Evolutionary conservation across 2,329 filamentous ascomycete species (phyloP).

Genomic region (Neopestalotiopsis clavispora): DNA sequence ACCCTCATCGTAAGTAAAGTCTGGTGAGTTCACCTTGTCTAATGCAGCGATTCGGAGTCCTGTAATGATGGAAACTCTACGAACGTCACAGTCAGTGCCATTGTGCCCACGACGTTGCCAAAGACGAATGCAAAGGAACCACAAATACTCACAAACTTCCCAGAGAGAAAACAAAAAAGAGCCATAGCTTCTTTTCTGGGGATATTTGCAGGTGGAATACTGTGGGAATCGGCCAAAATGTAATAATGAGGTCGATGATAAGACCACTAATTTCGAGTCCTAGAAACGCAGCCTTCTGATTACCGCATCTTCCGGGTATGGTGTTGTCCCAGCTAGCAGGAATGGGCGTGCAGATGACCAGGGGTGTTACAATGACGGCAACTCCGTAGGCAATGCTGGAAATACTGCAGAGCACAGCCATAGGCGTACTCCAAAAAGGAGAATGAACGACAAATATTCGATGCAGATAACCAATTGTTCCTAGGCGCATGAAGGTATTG

Average conservation of each 20-base stretch:
- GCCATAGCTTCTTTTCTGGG: not conserved
- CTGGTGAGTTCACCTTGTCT: not conserved
- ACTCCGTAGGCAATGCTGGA: not conserved
- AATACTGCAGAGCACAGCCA: not conserved
- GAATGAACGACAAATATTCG: not conserved
- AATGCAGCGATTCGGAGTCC: not conserved
- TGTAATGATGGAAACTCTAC: not conserved
- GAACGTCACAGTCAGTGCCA: no score
- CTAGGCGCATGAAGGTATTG: not conserved
- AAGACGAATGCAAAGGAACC: no score
- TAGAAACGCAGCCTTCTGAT: not conserved
- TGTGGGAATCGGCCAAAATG: not conserved
- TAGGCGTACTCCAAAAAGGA: not conserved
- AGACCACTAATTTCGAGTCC: not conserved
- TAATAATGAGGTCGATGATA: not conserved
- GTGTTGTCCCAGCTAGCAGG: not conserved
- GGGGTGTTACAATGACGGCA: not conserved
- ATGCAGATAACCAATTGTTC: not conserved
- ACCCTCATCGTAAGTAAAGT: not conserved
- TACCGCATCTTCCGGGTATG: not conserved
- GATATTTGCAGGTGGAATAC: not conserved
- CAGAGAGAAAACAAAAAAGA: not conserved
- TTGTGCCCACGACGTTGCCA: no score
- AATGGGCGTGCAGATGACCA: not conserved
- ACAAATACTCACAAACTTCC: not conserved